These are phyloP conservation scores for Arthrinium phaeospermum DNA, from an alignment of 2,329 filamentous ascomycete species.

Conservation along the genomic window DNA sequence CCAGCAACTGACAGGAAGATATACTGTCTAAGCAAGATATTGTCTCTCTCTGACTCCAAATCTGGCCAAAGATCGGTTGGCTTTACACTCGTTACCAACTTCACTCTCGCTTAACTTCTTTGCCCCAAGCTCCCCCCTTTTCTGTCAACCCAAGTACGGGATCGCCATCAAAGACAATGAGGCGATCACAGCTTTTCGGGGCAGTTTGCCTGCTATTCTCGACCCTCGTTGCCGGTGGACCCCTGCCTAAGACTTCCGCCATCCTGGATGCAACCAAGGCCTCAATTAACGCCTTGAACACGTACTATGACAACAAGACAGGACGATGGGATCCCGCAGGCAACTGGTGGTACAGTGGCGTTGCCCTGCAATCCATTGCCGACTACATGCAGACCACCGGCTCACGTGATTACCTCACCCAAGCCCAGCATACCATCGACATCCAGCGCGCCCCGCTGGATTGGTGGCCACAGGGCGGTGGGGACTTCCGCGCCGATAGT, in stretches of 20 bases:
- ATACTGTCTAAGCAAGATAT: background rate
- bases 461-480: slow-evolving; percentile 45
- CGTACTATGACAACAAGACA: slow-evolving; percentile 39
- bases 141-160: background rate
- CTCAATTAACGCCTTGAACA: slow-evolving; percentile 44
- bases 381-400: slow-evolving; percentile 44
- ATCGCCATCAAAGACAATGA: background rate
- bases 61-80: background rate
- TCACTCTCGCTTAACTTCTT: background rate
- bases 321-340: slow-evolving; percentile 26
- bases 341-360: slow-evolving; percentile 46
- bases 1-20: background rate
- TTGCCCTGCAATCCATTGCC: slow-evolving; percentile 42
- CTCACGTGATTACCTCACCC: slow-evolving; percentile 36
- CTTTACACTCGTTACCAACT: background rate
- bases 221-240: background rate
- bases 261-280: slow-evolving; percentile 21
- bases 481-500: slow-evolving; percentile 46
- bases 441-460: slow-evolving; percentile 40
- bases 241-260: background rate
- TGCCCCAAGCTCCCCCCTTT: background rate
- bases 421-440: slow-evolving; percentile 39
- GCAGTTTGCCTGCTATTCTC: background rate
- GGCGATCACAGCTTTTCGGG: background rate
- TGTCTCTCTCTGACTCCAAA: background rate